Evolutionary conservation across 2,329 filamentous ascomycete genomes (phyloP).

Genomic region (Arthrobotrys entomopaga): DNA sequence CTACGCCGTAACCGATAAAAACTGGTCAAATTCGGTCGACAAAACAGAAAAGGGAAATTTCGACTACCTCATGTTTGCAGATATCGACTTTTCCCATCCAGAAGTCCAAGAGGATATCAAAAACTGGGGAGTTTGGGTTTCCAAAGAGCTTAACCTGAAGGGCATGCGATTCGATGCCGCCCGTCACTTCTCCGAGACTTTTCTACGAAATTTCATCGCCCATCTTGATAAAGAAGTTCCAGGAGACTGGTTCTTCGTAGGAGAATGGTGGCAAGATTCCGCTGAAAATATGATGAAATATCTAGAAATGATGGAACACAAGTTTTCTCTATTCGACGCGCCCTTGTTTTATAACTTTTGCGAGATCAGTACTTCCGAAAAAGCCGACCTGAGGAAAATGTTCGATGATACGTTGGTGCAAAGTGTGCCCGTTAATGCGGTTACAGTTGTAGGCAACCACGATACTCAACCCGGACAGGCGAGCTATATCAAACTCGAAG

Average conservation of each 20-base stretch:
- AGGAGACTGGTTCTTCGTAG: constrained; percentile 72
- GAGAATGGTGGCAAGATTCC: constrained; percentile 75
- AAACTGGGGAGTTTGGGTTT: constrained; percentile 75
- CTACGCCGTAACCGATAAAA: constrained; percentile 74
- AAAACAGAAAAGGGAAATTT: constrained; percentile 74
- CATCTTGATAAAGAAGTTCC: constrained; percentile 67
- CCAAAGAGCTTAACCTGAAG: constrained; percentile 69
- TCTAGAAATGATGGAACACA: constrained; percentile 69
- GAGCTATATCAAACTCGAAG: constrained; percentile 69
- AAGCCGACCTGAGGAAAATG: constrained; percentile 72
- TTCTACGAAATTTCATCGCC: constrained; percentile 73
- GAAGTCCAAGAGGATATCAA: constrained; percentile 74
- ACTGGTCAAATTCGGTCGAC: constrained; percentile 72
- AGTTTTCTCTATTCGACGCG: constrained; percentile 73
- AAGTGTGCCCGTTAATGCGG: constrained; percentile 67
- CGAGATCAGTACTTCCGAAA: constrained; percentile 68
- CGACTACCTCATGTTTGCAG: constrained; percentile 77
- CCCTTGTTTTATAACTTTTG: constrained; percentile 76
- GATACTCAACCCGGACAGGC: constrained; percentile 75
- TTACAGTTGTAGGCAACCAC: constrained; percentile 77
- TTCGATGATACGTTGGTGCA: constrained; percentile 72
- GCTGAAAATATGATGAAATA: constrained; percentile 69
- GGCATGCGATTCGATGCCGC: constrained; percentile 78
- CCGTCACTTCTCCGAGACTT: constrained; percentile 76
- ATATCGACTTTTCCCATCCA: constrained; percentile 73